Evolutionary conservation across 495 filamentous ascomycete species (phyloP).

Genomic region (Aspergillus nidulans): DNA sequence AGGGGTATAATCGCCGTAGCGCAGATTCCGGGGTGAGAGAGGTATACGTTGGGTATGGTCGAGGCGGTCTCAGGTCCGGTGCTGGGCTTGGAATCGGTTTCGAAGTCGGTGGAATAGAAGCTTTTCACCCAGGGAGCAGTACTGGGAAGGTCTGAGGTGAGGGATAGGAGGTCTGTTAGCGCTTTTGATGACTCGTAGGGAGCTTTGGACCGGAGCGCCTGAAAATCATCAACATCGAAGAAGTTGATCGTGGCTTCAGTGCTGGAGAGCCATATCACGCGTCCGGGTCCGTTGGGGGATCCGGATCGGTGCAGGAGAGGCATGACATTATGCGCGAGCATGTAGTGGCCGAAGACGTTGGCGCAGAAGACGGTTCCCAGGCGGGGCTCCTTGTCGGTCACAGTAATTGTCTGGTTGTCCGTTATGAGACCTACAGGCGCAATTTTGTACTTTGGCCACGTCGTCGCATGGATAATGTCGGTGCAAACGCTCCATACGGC

Average conservation of each 20-base stretch:
- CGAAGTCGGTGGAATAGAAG: constrained; percentile 41
- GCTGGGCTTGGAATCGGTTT: constrained; percentile 2
- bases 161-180: constrained; percentile 72
- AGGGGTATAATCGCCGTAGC: constrained; percentile 75
- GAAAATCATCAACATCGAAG: constrained; percentile 67
- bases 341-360: constrained; percentile 93
- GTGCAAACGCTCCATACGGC: constrained; percentile 57
- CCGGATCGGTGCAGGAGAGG: constrained; percentile 59
- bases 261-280: constrained; percentile 82
- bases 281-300: constrained; percentile 41
- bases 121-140: constrained; percentile 50
- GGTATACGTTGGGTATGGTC: constrained; percentile 57
- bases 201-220: constrained; percentile 55
- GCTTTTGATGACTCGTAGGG: constrained; percentile 86
- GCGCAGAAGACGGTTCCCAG: constrained; percentile 82
- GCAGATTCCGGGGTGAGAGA: constrained; percentile 85
- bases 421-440: constrained; percentile 54
- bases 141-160: constrained; percentile 67
- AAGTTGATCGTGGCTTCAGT: constrained; percentile 59
- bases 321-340: constrained; percentile 74
- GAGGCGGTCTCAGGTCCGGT: background rate
- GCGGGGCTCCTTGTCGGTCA: constrained; percentile 39
- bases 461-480: constrained; percentile 63
- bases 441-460: constrained; percentile 75
- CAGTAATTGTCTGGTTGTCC: constrained; percentile 22